phyloP scores from a whole-genome alignment of 257 asterid genomes.

The Rubia yunnanensis region DNA sequence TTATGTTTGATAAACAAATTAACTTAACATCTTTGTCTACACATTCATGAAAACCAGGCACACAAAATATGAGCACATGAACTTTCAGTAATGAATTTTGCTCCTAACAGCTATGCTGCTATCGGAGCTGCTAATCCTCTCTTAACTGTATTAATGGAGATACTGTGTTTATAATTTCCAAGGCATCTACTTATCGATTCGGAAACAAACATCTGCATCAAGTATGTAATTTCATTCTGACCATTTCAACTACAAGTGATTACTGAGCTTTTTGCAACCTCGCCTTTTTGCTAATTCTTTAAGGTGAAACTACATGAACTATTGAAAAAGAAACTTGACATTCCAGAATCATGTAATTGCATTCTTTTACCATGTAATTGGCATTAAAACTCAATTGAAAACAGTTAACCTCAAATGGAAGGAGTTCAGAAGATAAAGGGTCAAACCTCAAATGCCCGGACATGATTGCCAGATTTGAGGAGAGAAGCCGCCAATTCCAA shows the following conservation, averaged over 20 bases:
- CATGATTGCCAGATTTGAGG: conserved; percentile 46
- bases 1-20: background rate
- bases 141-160: background rate
- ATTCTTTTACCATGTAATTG: background rate
- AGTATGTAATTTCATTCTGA: background rate
- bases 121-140: background rate
- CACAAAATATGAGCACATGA: background rate
- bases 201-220: background rate
- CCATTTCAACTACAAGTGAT: background rate
- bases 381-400: background rate
- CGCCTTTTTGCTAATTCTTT: background rate
- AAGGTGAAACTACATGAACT: background rate
- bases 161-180: background rate
- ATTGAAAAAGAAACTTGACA: background rate
- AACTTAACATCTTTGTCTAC: background rate
- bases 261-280: background rate
- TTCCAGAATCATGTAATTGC: background rate
- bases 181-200: background rate
- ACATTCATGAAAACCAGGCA: background rate
- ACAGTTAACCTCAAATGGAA: background rate
- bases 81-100: too few relatives aligned
- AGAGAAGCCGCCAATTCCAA: conserved; percentile 71
- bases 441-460: conserved; percentile 75
- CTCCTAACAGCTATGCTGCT: background rate
- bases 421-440: background rate